Conservation (phyloP, 768 basidiomycete species). For the Mycena maculata region DNA sequence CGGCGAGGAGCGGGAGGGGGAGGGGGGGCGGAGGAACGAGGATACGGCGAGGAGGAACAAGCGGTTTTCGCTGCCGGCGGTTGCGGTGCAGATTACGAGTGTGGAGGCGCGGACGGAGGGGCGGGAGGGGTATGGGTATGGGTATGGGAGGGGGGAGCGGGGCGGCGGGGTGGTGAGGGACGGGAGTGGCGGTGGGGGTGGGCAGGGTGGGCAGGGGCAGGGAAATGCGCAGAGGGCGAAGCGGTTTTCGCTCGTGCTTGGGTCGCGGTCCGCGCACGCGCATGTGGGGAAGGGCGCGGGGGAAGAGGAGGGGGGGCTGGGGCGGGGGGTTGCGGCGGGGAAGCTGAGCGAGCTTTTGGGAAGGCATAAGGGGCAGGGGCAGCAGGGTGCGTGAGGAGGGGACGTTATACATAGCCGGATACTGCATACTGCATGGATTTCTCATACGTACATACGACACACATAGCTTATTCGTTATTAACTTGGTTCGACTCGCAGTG, state of each 20-base stretch:
- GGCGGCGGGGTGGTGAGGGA: too few species aligned
- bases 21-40: constrained; percentile 57
- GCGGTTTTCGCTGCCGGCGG: constrained; percentile 81
- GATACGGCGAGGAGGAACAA: constrained; percentile 73
- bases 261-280: constrained; percentile 50
- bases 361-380: constrained; percentile 43
- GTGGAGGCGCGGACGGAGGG: constrained; percentile 69
- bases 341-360: constrained; percentile 67
- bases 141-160: constrained; percentile 48
- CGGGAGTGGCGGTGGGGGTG: constrained; percentile 23
- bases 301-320: constrained; percentile 43
- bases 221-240: constrained; percentile 51
- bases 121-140: constrained; percentile 30
- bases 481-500: too few species aligned
- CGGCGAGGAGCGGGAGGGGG: constrained; percentile 36
- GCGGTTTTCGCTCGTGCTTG: constrained; percentile 73
- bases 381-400: constrained; percentile 12
- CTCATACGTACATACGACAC: background rate
- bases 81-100: constrained; percentile 78
- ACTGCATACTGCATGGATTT: background rate
- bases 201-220: constrained; percentile 43
- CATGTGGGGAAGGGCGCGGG: constrained; percentile 28
- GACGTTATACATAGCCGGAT: background rate
- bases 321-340: constrained; percentile 62
- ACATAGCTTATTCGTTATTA: constrained; percentile 3